Evolutionary conservation across 441 rosid species (phyloP).

Genomic region (Kokia cookei): DNA sequence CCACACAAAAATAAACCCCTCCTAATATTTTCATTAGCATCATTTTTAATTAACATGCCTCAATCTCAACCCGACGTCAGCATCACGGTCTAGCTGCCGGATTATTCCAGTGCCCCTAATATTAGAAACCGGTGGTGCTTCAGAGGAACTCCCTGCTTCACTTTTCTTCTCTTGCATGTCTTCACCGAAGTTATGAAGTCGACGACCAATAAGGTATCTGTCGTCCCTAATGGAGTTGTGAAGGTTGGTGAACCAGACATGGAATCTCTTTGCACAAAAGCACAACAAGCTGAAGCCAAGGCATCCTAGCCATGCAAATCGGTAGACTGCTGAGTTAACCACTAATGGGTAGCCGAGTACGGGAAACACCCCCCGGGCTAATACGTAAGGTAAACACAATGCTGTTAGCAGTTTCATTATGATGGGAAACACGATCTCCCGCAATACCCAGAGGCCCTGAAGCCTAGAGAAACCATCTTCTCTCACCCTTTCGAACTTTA

Average conservation of each 20-base stretch:
- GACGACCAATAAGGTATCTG: constrained; percentile 82
- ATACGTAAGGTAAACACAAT: constrained; percentile 78
- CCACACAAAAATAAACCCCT: background rate
- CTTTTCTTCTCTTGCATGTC: constrained; percentile 21
- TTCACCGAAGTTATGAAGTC: constrained; percentile 85
- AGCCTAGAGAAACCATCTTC: constrained; percentile 91
- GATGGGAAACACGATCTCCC: constrained; percentile 82
- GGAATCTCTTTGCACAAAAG: constrained; percentile 85
- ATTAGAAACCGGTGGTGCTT: constrained; percentile 8
- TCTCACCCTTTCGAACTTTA: constrained; percentile 84
- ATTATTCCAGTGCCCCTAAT: constrained; percentile 23
- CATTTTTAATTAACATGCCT: constrained; percentile 45
- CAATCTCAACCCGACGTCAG: constrained; percentile 51
- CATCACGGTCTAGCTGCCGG: constrained; percentile 32
- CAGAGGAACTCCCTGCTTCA: constrained; percentile 21
- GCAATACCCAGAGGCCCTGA: constrained; percentile 87
- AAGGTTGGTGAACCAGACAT: constrained; percentile 91
- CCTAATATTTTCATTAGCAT: background rate
- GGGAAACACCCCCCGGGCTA: constrained; percentile 88
- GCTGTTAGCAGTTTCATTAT: constrained; percentile 92
- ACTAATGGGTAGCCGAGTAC: constrained; percentile 84
- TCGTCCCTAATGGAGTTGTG: constrained; percentile 96
- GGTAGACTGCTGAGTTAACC: constrained; percentile 86
- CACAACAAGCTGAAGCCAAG: constrained; percentile 59
- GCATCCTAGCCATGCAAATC: constrained; percentile 93